Base-by-base conservation (phyloP, 2,329 filamentous ascomycete species). In the Pseudodiploospora longispora region DNA sequence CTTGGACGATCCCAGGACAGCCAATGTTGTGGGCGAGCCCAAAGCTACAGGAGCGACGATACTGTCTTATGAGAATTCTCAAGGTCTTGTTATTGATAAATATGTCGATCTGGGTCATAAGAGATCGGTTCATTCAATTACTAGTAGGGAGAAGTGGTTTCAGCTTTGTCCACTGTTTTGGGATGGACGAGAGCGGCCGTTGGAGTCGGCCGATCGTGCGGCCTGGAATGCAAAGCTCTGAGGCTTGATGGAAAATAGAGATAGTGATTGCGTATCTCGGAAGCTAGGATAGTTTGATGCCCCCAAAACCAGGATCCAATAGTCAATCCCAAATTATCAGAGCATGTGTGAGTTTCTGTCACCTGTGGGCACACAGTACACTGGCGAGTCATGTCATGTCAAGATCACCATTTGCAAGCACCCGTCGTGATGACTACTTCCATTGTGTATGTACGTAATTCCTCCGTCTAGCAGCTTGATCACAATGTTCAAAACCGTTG, bases 1-100 rank as follows among this genome's bases (percentile, higher is more conserved):
- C 60, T 63, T 80, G 6, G 76, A 79, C 49, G 75, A 79, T 47
- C 72, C 74, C 27, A 70, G 76, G 5, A 79, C 75, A 0, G 67
- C 60, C 50, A 69, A 68, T 44, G 66, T 75, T 5, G 75, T 79
- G 2, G 68, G 67, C 4, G 53, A 55, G 41, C 53, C 53, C 6
- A 50, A 49, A 30, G 50, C 50, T 10, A 30, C 47, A 10, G 49
- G 50, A 2, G 41, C 48, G 27, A 53, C 33, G 8, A 53, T 54
- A 33, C 43, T 56, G 28, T 52, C 50, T 7, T 62, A 61, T 41
- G 59, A 63, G 44, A 57, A 56, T 34, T 45, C 52, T 0, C 56
- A 61, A 30, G 60, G 60, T 2, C 49, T 63, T 4, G 48, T 45
- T 27, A 55, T 61, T 42, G 57, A 50, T 28, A 63, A 64, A 43